Evolutionary conservation across 805 yeast species (phyloP), one percentile per base, ranked within the genome.

Genomic region (Ogataea saltuana): DNA sequence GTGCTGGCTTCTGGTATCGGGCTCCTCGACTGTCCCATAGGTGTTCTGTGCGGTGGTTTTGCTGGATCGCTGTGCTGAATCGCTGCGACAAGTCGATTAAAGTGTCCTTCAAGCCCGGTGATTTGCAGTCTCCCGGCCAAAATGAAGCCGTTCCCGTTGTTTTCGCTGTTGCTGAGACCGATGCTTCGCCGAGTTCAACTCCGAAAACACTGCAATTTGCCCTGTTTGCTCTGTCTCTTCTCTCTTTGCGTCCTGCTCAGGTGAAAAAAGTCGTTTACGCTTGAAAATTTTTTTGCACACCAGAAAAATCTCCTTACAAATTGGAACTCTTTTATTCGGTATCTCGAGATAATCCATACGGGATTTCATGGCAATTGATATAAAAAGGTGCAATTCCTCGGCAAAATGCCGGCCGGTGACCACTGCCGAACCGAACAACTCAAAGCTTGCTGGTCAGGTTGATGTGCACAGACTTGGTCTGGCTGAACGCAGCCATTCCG

Each of bases 401-500:
- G 15, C 18, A 13, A 5, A 28, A 16, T 22, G 10, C 7, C 26
- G 11, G n/a, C n/a, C n/a, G n/a, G n/a, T n/a, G n/a, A n/a, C n/a
- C n/a, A n/a, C n/a, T n/a, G n/a, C n/a, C n/a, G n/a, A 25, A 25
- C 28, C 20, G 10, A 19, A 9, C 17, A 4, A 33, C 11, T 48
- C 52, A 61, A 42, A 61, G 45, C 22, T 45, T 44, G 15, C 51
- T 53, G 29, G 77, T 36, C 25, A 64, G 48, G 40, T 64, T 67
- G 41, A 61, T 51, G 73, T 90, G 83, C 45, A 90, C 95, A 39
- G 97, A 85, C 76, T 90, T 91, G 53, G 74, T 76, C 66, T 88
- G 95, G 50, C 88, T 81, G 75, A 89, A 91, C 66, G 82, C 83
- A 48, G 84, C 86, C 59, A 91, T 69, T 45, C 95, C 95, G 52